Base-by-base conservation (phyloP, 2,329 filamentous ascomycete species). In the Malbranchea cinnamomea region DNA sequence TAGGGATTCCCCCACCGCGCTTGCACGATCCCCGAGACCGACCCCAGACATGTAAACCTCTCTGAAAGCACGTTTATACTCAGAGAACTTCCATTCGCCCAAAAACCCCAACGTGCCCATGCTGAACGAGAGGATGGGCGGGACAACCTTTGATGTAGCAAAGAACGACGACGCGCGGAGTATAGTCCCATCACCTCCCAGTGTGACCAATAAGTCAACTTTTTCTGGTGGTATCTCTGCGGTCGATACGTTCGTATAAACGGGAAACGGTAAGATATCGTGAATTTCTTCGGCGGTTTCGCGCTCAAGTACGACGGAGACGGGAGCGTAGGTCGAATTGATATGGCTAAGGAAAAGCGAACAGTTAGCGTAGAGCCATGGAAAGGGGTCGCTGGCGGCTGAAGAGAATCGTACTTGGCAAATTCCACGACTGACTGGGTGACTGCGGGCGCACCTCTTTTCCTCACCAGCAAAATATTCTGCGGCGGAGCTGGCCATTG, bases 21-120 rank as follows among this genome's bases (percentile, higher is more conserved):
- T 35, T 4, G 54, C 56, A 7, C 62, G 57, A 37, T 65, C 60
- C 8, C 64, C 59, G 17, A 57, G 59, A 14, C 56, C 54, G 14
- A 73, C 68, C 3, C 74, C 75, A 23, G 72, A 77, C 79, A 93
- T 91, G 58, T 91, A 94, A 31, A 89, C 82, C 49, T 94, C 82
- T 28, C 83, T 66, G 60, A 91, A 93, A 0, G 89, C 89, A 28
- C 81, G 70, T 56, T 93, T 93, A 59, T 91, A 82, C 45, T 95
- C 85, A 5, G 67, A 65, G 50, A 95, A 95, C 45, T 89, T 91
- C 85, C 87, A 98, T 55, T 95, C 87, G 10, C 87, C 85, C 5
- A 98, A 60, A 42, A 98, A 98, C 0, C 89, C 89, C 1, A 98
- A 62, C 0, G 87, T 91, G 4, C 89, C 89, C 82, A 98, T 94